phyloP scores from a whole-genome alignment of 2,329 filamentous ascomycete genomes.

The Arthrinium phaeospermum region DNA sequence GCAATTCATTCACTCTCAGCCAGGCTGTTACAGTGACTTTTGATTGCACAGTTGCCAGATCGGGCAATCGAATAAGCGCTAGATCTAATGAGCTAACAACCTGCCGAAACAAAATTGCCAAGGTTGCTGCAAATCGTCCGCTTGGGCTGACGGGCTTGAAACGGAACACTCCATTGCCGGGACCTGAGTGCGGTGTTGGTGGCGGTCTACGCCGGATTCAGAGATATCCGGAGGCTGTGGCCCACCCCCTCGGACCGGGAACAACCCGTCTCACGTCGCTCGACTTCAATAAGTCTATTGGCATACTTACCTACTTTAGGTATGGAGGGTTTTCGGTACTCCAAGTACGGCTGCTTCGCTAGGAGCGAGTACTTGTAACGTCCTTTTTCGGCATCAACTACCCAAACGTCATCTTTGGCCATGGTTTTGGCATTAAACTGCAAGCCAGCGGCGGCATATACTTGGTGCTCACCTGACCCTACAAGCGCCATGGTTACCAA shows the following conservation, averaged over 20 bases:
- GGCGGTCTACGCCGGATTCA: not conserved
- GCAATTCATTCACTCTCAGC: not conserved
- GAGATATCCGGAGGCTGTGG: not conserved
- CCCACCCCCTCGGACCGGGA: constrained; percentile 2
- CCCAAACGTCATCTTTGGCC: not conserved
- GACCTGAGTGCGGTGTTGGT: not conserved
- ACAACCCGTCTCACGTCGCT: not conserved
- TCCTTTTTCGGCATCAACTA: not conserved
- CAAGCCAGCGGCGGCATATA: not conserved
- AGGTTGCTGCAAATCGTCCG: not conserved
- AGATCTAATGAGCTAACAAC: not conserved
- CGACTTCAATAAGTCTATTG: not conserved
- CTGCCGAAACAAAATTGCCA: not conserved
- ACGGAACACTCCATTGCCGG: not conserved
- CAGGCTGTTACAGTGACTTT: not conserved
- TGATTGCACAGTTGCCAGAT: not conserved
- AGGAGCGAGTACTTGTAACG: not conserved
- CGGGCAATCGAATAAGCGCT: no score
- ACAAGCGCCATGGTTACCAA: not conserved
- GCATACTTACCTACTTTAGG: no score
- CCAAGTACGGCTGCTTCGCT: no score
- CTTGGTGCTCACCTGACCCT: not conserved
- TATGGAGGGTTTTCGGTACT: no score
- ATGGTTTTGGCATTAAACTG: not conserved
- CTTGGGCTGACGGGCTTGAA: not conserved